Conservation (phyloP, 208 protist genomes). For the Trypanosoma brucei region DNA sequence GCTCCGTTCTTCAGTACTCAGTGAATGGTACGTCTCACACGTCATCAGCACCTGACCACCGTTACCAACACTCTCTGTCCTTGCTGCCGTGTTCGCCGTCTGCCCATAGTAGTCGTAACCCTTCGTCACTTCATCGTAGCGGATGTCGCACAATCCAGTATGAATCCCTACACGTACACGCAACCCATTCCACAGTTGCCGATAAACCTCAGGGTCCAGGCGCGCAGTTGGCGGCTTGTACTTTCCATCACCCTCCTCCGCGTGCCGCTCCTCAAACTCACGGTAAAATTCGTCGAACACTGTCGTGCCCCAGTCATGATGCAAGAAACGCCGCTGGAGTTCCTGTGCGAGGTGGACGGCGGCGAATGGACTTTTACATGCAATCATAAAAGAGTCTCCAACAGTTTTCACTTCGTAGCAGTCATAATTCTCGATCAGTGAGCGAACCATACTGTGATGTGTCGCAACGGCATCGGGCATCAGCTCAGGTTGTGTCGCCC, state of each 20-base stretch:
- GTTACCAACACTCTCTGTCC: conserved; percentile 1
- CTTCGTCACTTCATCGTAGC: conserved; percentile 37
- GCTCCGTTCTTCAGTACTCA: conserved; percentile 40
- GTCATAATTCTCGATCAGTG: conserved; percentile 42
- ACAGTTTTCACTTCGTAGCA: conserved; percentile 84
- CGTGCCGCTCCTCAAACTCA: conserved; percentile 29
- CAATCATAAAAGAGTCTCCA: conserved; percentile 54
- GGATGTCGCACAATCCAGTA: conserved; percentile 50
- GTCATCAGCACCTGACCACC: conserved; percentile 5
- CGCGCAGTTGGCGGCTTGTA: conserved; percentile 25
- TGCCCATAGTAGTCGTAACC: conserved; percentile 3
- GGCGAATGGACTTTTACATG: neutral
- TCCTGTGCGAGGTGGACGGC: neutral
- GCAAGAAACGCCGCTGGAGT: conserved; percentile 3
- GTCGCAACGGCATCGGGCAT: conserved; percentile 56
- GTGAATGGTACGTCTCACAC: conserved; percentile 6
- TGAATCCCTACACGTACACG: conserved; percentile 52
- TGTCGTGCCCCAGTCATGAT: conserved; percentile 37
- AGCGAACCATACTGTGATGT: conserved; percentile 60
- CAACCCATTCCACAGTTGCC: conserved; percentile 34
- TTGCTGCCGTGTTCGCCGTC: conserved; percentile 3
- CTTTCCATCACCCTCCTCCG: conserved; percentile 7
- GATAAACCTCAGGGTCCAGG: conserved; percentile 31
- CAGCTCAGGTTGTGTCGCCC: conserved; percentile 40
- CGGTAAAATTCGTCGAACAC: conserved; percentile 39